Evolutionary conservation across 2,329 filamentous ascomycete species (phyloP).

Genomic region (Aspergillus sp.): DNA sequence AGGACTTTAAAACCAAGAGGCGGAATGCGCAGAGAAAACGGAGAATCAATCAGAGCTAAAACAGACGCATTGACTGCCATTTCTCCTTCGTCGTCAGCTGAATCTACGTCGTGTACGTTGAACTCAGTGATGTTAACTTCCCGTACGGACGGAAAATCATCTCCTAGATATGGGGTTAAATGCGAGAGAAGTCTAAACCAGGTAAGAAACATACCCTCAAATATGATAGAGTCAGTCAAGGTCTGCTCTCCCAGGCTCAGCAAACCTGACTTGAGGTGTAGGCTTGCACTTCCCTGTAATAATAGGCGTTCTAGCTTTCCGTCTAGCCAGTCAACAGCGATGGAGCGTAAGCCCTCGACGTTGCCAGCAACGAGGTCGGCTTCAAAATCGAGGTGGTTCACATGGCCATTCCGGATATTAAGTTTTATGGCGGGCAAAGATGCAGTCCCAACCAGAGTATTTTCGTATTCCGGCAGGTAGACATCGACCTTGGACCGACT

Average conservation of each 20-base stretch:
- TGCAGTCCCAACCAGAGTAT: conserved; percentile 75
- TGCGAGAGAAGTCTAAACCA: conserved; percentile 37
- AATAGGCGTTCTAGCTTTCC: conserved; percentile 71
- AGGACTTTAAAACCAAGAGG: conserved; percentile 80
- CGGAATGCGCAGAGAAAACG: conserved; percentile 73
- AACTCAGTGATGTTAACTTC: conserved; percentile 79
- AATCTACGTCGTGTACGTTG: conserved; percentile 70
- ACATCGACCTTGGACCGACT: conserved; percentile 71
- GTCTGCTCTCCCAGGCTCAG: conserved; percentile 75
- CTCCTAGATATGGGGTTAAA: conserved; percentile 42
- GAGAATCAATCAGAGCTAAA: conserved; percentile 72
- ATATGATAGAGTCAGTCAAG: conserved; percentile 70
- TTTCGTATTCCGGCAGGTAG: conserved; percentile 78
- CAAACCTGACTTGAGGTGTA: conserved; percentile 76
- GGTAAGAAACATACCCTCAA: conserved; percentile 74
- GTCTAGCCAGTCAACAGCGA: conserved; percentile 86
- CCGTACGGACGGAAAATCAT: conserved; percentile 73
- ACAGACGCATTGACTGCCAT: conserved; percentile 80
- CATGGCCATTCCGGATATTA: conserved; percentile 73
- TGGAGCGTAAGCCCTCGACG: conserved; percentile 70
- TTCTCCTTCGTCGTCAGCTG: conserved; percentile 57
- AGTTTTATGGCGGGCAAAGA: conserved; percentile 73
- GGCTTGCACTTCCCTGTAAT: conserved; percentile 69
- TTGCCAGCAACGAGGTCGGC: conserved; percentile 75
- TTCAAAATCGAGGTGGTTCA: conserved; percentile 75